Evolutionary conservation across 225 moss, liverwort and hornwort genomes (phyloP).

Genomic region (Physcomitrellopsis africana): DNA sequence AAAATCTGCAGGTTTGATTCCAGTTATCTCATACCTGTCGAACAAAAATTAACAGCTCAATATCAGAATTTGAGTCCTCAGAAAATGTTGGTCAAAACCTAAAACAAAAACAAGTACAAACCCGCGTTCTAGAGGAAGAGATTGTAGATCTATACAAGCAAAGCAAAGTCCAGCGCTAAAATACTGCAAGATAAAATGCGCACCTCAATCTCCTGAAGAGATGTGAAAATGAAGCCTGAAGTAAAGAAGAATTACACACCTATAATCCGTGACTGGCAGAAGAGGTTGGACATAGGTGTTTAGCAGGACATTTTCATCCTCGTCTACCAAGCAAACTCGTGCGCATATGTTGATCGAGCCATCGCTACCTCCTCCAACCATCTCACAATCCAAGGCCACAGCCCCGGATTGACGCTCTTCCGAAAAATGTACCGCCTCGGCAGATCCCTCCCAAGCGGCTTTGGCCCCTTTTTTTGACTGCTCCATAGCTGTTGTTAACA

Average conservation of each 20-base stretch:
- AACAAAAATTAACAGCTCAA: conserved; percentile 11
- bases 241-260: conserved; percentile 37
- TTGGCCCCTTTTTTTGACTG: conserved; percentile 29
- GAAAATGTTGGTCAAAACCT: neutral
- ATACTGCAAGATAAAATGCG: neutral
- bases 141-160: conserved; percentile 7
- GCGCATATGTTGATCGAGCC: conserved; percentile 62
- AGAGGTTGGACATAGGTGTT: conserved; percentile 61
- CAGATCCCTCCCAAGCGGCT: conserved; percentile 21
- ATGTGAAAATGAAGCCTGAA: conserved; percentile 1
- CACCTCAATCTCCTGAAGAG: neutral
- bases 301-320: conserved; percentile 63
- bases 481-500: conserved; percentile 34
- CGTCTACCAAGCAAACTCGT: conserved; percentile 71
- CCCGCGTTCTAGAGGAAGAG: neutral
- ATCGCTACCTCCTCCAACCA: conserved; percentile 74
- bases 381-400: conserved; percentile 70
- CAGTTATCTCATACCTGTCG: conserved; percentile 58
- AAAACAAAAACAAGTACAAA: neutral
- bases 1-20: conserved; percentile 54
- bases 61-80: conserved; percentile 20
- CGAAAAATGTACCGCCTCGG: conserved; percentile 26
- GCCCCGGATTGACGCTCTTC: conserved; percentile 33
- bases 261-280: conserved; percentile 61
- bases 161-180: conserved; percentile 2